Base-by-base conservation (phyloP, 2,329 filamentous ascomycete genomes). In the Trichoderma cornu-damae region DNA sequence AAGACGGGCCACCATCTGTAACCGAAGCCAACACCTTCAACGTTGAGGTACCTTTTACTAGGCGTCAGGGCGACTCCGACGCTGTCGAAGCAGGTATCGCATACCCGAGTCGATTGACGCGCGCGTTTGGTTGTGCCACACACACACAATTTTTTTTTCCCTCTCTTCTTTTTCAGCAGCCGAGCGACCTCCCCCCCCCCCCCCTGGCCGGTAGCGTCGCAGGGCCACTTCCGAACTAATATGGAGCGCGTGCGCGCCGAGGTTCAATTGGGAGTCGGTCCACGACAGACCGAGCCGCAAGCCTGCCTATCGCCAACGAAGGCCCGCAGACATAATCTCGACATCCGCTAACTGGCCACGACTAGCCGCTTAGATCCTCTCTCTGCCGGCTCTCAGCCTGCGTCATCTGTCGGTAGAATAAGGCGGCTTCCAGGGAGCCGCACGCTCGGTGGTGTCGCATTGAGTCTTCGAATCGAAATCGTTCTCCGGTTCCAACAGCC, bases 201-300 rank as follows among this genome's bases (percentile, higher is more conserved):
- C 49, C 56, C 57, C 48, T 54, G 42, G 34, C 44, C 49, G 46
- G 35, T 49, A 47, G 49, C 57, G 49, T 47, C 43, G 26, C 37
- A 54, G 26, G 32, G n/a, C 20, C 54, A 50, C 44, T 34, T 43
- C 57, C 42, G 50, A 47, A 43, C 11, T 32, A n/a, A n/a, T n/a
- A 42, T 49, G 26, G 43, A 57, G 57, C 57, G 57, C 57, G 57
- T 48, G 48, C 57, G 57, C 57, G 57, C 57, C 57, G 57, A 58
- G 57, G 57, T 58, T 58, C 57, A 58, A 58, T 54, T 43, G 28
- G n/a, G 52, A 55, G 42, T 42, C 52, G 52, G 52, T 28, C 44
- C 43, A 54, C 40, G 38, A 46, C 40, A 54, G 40, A 54, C 51
- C 51, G 51, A 54, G 52, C 52, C 44, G 46, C 53, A 26, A 34